Evolutionary conservation across 202 grass and related monocot species (phyloP).

Genomic region (Zoysia matrella): DNA sequence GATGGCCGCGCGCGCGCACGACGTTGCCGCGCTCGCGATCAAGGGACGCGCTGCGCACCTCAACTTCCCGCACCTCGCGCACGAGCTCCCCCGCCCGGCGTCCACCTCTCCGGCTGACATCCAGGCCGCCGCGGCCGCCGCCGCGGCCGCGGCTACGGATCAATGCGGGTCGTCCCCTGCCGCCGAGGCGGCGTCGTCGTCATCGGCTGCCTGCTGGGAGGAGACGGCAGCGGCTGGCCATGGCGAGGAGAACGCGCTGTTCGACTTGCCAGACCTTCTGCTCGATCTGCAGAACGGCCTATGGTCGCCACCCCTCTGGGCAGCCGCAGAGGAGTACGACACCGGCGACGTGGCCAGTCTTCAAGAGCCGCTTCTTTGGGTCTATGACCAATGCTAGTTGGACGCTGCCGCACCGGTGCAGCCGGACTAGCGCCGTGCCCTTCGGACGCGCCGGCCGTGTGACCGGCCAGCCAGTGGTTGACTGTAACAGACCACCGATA

Average conservation of each 20-base stretch:
- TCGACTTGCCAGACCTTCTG: slow-evolving; percentile 61
- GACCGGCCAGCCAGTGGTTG: slow-evolving; percentile 14
- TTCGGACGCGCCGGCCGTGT: neutral
- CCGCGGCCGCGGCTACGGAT: neutral
- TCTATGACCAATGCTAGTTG: slow-evolving; percentile 43
- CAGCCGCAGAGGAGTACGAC: slow-evolving; percentile 27
- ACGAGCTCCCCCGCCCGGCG: slow-evolving; percentile 42
- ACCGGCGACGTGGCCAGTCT: neutral
- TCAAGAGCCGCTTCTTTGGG: slow-evolving; percentile 54
- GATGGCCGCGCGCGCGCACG: slow-evolving; percentile 83
- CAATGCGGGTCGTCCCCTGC: slow-evolving; percentile 30
- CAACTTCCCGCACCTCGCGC: slow-evolving; percentile 66
- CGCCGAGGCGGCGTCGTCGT: slow-evolving; percentile 37
- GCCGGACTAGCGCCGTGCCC: slow-evolving; percentile 20
- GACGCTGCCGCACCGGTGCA: slow-evolving; percentile 6
- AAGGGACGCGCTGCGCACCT: slow-evolving; percentile 69
- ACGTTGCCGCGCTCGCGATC: slow-evolving; percentile 69
- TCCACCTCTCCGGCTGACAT: slow-evolving; percentile 54
- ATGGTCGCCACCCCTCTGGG: slow-evolving; percentile 47
- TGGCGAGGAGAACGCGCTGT: slow-evolving; percentile 46
- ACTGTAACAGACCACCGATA: slow-evolving; percentile 7
- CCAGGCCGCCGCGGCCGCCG: slow-evolving; percentile 53
- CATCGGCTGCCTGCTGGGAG: slow-evolving; percentile 29
- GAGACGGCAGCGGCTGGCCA: neutral
- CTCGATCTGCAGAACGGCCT: slow-evolving; percentile 57